These are phyloP conservation scores for apple (Malus domestica) DNA, from an alignment of 306 rosid species.

Conservation along the genomic window DNA sequence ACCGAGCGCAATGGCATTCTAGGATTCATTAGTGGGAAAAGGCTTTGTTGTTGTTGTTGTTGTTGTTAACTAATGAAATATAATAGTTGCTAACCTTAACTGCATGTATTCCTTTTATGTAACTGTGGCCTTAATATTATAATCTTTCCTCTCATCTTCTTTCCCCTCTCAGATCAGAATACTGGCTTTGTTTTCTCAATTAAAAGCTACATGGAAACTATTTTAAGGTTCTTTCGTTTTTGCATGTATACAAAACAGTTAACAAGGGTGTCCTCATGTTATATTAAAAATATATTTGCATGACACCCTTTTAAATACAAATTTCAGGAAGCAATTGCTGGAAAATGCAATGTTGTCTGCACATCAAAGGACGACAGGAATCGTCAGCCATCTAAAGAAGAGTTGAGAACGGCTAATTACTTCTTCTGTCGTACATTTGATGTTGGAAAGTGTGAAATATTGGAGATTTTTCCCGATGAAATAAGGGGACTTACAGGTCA, in stretches of 20 bases:
- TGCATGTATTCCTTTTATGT: not conserved
- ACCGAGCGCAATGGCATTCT: too few relatives aligned
- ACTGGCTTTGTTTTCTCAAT: not conserved
- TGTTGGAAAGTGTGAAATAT: constrained; percentile 23
- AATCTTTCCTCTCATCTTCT: not conserved
- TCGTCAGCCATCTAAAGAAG: constrained; percentile 36
- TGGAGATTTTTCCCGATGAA: constrained; percentile 30
- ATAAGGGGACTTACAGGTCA: constrained; percentile 45
- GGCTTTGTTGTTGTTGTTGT: not conserved
- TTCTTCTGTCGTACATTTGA: constrained; percentile 43
- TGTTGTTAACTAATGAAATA: not conserved
- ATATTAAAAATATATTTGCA: not conserved
- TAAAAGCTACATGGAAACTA: not conserved
- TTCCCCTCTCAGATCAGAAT: not conserved
- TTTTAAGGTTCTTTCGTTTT: not conserved
- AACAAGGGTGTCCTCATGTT: not conserved
- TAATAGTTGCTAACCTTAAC: too few relatives aligned
- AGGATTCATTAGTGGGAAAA: too few relatives aligned
- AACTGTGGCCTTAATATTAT: not conserved
- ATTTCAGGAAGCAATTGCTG: constrained; percentile 45
- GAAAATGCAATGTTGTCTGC: constrained; percentile 62
- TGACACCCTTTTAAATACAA: not conserved
- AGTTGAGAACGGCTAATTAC: constrained; percentile 36
- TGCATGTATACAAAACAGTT: not conserved
- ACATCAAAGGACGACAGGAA: constrained; percentile 51